Base-by-base conservation (phyloP, 192 early-diverging fungal genomes). In the Coemansia pectinata region DNA sequence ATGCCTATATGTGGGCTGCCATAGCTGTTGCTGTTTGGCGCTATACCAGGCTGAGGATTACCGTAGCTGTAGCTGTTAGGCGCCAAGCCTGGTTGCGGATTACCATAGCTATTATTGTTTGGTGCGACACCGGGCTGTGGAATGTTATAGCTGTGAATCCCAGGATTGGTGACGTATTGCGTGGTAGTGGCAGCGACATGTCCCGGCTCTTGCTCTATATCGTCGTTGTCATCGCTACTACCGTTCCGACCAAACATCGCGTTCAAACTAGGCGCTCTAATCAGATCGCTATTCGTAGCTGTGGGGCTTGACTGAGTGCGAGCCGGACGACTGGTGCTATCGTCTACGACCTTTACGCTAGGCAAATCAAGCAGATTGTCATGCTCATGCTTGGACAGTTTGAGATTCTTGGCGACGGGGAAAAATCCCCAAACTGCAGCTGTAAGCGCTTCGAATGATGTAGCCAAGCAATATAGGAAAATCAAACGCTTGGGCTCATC, bases 381-480 rank as follows among this genome's bases (percentile, higher is more conserved):
- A 38, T 29, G 53, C 36, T 38, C 9, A 36, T 52, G 44, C 19
- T 21, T 5, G 41, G 57, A 48, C 3, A 65, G 62, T 45, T 72
- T 60, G 29, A 82, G 57, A 33, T 72, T 62, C 38, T 63, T 73
- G 53, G 79, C 58, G 8, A 73, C 36, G 9, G 72, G 72, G 23
- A 66, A 60, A 23, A 77, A 63, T 34, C 74, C 69, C 79, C 74
- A 77, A 15, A 69, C 25, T 17, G 59, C 57, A 11, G 65, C 67
- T 0, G 67, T 66, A 47, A 67, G 47, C 25, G 74, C 66, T 41
- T 82, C 79, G 50, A 70, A 59, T 0, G 62, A 64, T 4, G 79
- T 82, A 2, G 68, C 66, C 59, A 77, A 41, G 21, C 74, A 82
- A 60, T 65, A 82, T 21, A 82, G 72, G 31, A 78, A 83, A 29